phyloP scores from a whole-genome alignment of 495 filamentous ascomycete genomes.

The Xylaria flabelliformis region DNA sequence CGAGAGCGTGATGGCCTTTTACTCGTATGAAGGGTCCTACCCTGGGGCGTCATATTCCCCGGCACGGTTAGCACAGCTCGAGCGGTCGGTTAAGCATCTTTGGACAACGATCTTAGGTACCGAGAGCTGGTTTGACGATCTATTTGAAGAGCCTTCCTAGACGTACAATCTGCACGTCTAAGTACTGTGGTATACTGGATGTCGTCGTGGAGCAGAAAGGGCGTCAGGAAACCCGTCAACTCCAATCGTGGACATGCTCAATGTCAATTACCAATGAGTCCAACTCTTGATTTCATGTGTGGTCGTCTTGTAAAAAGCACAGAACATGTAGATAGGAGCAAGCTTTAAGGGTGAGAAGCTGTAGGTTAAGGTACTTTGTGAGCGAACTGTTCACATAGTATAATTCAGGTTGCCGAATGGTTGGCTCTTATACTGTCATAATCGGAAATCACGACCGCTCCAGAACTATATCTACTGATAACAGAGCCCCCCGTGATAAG shows the following conservation, averaged over 20 bases:
- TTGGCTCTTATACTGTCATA: background rate
- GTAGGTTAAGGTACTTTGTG: background rate
- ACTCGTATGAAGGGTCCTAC: conserved; percentile 11
- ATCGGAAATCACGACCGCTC: background rate
- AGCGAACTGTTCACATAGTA: background rate
- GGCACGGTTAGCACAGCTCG: conserved; percentile 12
- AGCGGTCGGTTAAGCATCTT: conserved; percentile 16
- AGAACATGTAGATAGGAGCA: background rate
- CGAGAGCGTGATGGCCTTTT: conserved; percentile 17
- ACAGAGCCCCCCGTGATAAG: background rate
- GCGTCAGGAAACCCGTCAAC: background rate
- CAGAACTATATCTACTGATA: background rate
- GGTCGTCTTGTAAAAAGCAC: background rate
- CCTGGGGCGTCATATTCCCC: conserved; percentile 8
- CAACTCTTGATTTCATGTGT: background rate
- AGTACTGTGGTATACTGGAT: background rate
- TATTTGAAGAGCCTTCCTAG: background rate
- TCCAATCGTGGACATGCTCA: background rate
- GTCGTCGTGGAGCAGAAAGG: background rate
- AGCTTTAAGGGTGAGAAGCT: background rate
- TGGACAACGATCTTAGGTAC: conserved; percentile 13
- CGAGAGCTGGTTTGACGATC: background rate
- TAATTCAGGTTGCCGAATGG: background rate
- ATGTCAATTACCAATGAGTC: background rate
- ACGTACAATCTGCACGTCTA: background rate